Evolutionary conservation across 2,329 filamentous ascomycete species (phyloP), one percentile per base, ranked within the genome.

Genomic region (Hysterium pulicare): DNA sequence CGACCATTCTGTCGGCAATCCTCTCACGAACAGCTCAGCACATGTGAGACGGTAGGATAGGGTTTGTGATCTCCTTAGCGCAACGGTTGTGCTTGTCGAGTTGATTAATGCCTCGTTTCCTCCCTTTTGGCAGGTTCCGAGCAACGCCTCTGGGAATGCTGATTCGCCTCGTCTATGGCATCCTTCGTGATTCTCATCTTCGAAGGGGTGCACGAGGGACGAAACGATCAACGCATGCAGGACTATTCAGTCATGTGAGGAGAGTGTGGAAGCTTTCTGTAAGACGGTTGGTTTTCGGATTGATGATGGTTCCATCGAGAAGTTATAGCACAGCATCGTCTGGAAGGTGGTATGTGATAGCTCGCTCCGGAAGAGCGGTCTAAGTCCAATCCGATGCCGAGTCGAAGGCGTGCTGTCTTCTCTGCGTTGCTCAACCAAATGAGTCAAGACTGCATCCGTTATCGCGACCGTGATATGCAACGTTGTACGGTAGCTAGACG

Each of bases 201-300:
- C 44, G 49, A 50, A 49, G 49, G 44, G 49, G 52, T 50, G 50
- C 53, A 56, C 53, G 48, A 54, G 47, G 50, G 49, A 36, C 41
- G 35, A 44, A 46, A 53, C 45, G 38, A 46, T 47, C 46, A 44
- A 42, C 23, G 53, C 48, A 57, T 59, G 61, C 60, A 64, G 56
- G 38, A 50, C 34, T 30, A 40, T 46, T 38, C 53, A 51, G 59
- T 66, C 62, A 66, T 61, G 61, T 62, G 62, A 58, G 51, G 33
- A 41, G 42, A 36, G 56, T 57, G 53, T 57, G 54, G 54, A 40
- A 51, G 53, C 38, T 36, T 42, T 50, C 37, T 51, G 57, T 30
- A 41, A 49, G 17, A 31, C 44, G 43, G 59, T 66, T 63, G 60
- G 61, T 45, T 56, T 47, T 45, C 48, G 38, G 45, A 38, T 51